Evolutionary conservation across 192 early-diverging fungal species (phyloP), one percentile per base, ranked within the genome.

Genomic region (Haplosporangium gracile): DNA sequence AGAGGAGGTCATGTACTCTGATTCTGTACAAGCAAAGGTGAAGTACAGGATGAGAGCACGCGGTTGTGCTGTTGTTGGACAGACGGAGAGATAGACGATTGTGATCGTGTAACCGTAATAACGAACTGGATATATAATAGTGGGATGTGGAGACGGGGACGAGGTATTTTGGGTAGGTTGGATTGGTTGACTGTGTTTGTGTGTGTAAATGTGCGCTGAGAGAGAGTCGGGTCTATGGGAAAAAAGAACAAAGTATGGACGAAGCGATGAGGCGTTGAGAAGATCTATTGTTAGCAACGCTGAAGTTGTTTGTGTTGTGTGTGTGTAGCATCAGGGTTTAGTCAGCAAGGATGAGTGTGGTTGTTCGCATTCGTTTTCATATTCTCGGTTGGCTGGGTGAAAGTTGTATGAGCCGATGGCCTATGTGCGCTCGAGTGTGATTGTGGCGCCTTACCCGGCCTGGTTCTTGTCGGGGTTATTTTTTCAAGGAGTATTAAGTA

Each of bases 101-200:
- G 47, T 38, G 72, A 75, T 78, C 71, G 76, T 83, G 81, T 79
- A 75, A 75, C 72, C n/a, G 29, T 70, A 79, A 77, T 71, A 78
- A 32, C 20, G 68, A 26, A 49, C n/a, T 26, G 32, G 57, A 75
- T 36, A 45, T 26, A 45, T n/a, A 51, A 65, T 38, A 65, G 36
- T 38, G 45, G 16, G 11, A 40, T 51, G 29, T 72, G 49, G 53
- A 55, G 49, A 24, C 22, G 22, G 11, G 24, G 70, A 71, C 22
- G 47, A 32, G 43, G 43, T 47, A 73, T 47, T 29, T 45, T 45
- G 71, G 9, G 22, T 29, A 2, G 15, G 15, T 69, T 69, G 68
- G 70, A 71, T 40, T 38, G 36, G 70, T 71, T 71, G 49, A 16
- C 18, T 51, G 49, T 15, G 16, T 51, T 15, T 15, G 49, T 22